Percentiles rank a stretch among this genome's conserved stretches.
Evolutionary conservation across 805 yeast genomes (phyloP).

Genomic region (Wickerhamiella nectarea): DNA sequence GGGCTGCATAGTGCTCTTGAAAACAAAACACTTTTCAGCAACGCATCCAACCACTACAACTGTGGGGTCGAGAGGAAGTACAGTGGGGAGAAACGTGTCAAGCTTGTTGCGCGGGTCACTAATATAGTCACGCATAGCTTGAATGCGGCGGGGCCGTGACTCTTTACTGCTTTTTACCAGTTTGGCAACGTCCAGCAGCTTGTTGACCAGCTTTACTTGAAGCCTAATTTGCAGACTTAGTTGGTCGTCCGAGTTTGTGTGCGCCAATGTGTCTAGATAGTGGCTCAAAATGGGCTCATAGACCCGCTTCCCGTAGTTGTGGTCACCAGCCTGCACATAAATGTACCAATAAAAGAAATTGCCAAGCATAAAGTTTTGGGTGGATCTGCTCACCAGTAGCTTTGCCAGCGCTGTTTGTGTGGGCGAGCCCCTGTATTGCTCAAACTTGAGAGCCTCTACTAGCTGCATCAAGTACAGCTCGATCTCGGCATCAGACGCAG

Average conservation of each 20-base stretch:
- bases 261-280: constrained; percentile 30
- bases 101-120: constrained; percentile 34
- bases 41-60: constrained; percentile 58
- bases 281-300: constrained; percentile 36
- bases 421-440: constrained; percentile 26
- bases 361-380: constrained; percentile 52
- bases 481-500: constrained; percentile 69
- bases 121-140: constrained; percentile 46
- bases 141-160: constrained; percentile 62
- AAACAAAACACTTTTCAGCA: constrained; percentile 70
- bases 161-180: constrained; percentile 56
- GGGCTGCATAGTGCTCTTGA: constrained; percentile 85
- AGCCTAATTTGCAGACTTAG: constrained; percentile 24
- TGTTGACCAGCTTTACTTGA: constrained; percentile 58
- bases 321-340: constrained; percentile 66
- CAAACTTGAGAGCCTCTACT: constrained; percentile 84
- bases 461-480: constrained; percentile 73
- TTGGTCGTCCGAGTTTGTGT: constrained; percentile 22
- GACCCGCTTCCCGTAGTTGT: constrained; percentile 33
- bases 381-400: constrained; percentile 61
- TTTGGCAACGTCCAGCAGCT: constrained; percentile 50
- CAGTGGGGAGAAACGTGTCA: constrained; percentile 38
- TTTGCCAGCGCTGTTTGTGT: constrained; percentile 29
- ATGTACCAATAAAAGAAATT: constrained; percentile 86
- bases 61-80: constrained; percentile 74